These are phyloP conservation scores for Teratosphaeria destructans DNA, from an alignment of 2,329 filamentous ascomycete genomes.

Conservation along the genomic window DNA sequence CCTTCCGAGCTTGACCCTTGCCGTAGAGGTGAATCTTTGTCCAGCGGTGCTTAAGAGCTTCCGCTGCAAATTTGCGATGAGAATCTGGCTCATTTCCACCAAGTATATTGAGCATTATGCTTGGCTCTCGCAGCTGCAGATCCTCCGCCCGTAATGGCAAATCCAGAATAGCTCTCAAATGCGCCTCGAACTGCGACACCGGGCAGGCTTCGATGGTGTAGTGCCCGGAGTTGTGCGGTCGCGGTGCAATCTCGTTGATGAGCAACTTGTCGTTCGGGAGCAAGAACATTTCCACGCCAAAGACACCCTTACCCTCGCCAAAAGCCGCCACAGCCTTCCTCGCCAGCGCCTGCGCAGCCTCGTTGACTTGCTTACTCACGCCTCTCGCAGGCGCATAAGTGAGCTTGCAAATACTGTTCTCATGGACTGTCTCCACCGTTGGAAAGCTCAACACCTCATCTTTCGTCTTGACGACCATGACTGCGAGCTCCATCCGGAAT, in stretches of 20 bases:
- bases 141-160: constrained; percentile 43
- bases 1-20: constrained; percentile 71
- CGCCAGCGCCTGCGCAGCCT: constrained; percentile 64
- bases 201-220: constrained; percentile 88
- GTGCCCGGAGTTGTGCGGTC: constrained; percentile 85
- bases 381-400: constrained; percentile 75
- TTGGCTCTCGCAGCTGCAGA: constrained; percentile 47
- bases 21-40: constrained; percentile 74
- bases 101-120: constrained; percentile 74
- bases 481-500: constrained; percentile 78
- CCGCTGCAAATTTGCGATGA: constrained; percentile 48
- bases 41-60: constrained; percentile 48
- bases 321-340: constrained; percentile 69
- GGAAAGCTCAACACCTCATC: constrained; percentile 68
- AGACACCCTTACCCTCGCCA: constrained; percentile 72
- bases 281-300: constrained; percentile 94
- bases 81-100: constrained; percentile 57
- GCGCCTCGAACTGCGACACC: constrained; percentile 84
- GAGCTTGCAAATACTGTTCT: constrained; percentile 89
- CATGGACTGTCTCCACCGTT: constrained; percentile 86
- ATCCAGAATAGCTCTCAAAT: constrained; percentile 73
- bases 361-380: constrained; percentile 50
- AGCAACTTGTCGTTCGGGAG: constrained; percentile 60
- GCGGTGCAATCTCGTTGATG: constrained; percentile 78
- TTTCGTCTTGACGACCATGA: constrained; percentile 89